Base-by-base conservation (phyloP, 345 rosid species). In the Sonneratia caseolaris region DNA sequence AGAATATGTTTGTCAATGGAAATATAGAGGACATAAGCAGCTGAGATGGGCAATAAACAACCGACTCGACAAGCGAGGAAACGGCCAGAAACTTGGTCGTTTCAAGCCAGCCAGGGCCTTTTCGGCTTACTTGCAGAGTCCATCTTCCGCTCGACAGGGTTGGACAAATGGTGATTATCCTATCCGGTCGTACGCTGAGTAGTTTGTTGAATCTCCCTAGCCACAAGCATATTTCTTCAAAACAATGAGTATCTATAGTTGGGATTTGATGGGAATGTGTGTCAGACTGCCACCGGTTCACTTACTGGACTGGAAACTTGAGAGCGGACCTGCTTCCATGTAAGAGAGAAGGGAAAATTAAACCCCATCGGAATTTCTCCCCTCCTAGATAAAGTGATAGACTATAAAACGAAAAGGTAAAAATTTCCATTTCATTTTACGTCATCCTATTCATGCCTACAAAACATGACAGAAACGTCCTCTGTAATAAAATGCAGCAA, bases 201-300 rank as follows among this genome's bases (percentile, higher is more conserved):
- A 16, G 66, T 70, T 68, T 73, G 73, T 76, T 68, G 76, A 48
- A n/a, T n/a, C n/a, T n/a, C n/a, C n/a, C n/a, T n/a, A n/a, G n/a
- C n/a, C n/a, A n/a, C n/a, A n/a, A n/a, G n/a, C n/a, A n/a, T n/a
- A n/a, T n/a, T n/a, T n/a, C n/a, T n/a, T n/a, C n/a, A n/a, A 84
- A 86, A 85, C 81, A 78, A 0, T 75, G 72, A 79, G 24, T 75
- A 64, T 61, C 48, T 40, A 73, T 62, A 68, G 22, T 66, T 51
- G 22, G 16, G 11, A 62, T 48, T 62, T 35, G 15, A 65, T 71
- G 57, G 74, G 74, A 72, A 75, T 73, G 79, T 72, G 81, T 62
- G 32, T 62, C 66, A 89, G 73, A 73, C 92, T 56, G 90, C 86
- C 68, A 87, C 88, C 35, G 86, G 87, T 82, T 87, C 90, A 76